Evolutionary conservation across 768 basidiomycete genomes (phyloP), one percentile per base, ranked within the genome.

Genomic region (Lepiota brunneoincarnata): DNA sequence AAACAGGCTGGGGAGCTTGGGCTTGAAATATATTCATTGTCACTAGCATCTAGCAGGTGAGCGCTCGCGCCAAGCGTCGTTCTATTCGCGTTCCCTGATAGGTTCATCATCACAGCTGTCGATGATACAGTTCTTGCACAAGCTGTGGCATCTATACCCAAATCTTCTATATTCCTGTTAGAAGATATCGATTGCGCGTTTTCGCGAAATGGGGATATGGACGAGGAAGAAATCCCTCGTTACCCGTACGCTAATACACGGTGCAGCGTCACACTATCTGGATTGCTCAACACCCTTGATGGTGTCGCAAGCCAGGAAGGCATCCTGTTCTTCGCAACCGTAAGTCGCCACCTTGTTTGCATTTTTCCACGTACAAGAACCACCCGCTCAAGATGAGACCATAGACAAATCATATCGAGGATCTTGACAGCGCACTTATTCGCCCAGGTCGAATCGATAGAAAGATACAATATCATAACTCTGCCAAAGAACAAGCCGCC

Each of bases 21-120:
- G 3, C 75, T 95, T 14, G 90, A 93, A 65, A 92, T 95, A 49
- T 94, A 91, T 61, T 70, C 78, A 0, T 61, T 84, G 17, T 80
- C 80, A 0, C 66, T 83, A 0, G 72, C 79, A 0, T 74, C 78
- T n/a, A 62, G 66, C 37, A 71, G 70, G 78, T 81, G 59, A 20
- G 74, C 66, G 11, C 21, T 23, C 39, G 21, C 18, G 18, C 15
- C 31, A 36, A 23, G 9, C 15, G 12, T 7, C 21, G 15, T 23
- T 37, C 20, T 28, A 9, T 51, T 2, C 12, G n/a, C 20, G 12
- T 26, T 41, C 35, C 10, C 18, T 28, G 51, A 18, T 39, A 4
- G 21, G 2, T 21, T n/a, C n/a, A n/a, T n/a, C 9, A 12, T 45
- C 14, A 34, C 47, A 79, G 78, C 18, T n/a, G 70, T 82, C 40